These are phyloP conservation scores for Phytopythium vexans DNA, from an alignment of 352 stramenopile species.

Conservation along the genomic window DNA sequence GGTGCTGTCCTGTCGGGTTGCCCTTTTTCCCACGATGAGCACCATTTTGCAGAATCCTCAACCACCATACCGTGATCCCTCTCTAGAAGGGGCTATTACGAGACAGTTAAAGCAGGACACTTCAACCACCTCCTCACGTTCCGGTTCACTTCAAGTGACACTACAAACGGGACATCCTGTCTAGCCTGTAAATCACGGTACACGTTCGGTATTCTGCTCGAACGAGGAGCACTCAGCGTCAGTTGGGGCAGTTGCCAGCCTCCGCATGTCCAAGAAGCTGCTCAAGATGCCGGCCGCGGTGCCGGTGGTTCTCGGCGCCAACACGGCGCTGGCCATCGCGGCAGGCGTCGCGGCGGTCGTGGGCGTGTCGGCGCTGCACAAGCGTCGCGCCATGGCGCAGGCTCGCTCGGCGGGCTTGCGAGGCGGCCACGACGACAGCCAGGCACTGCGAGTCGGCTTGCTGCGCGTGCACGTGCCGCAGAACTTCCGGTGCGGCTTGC, in stretches of 20 bases:
- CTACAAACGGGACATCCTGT: not conserved
- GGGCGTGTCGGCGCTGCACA: conserved; percentile 44
- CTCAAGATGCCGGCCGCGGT: conserved; percentile 24
- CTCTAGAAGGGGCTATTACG: too few relatives aligned
- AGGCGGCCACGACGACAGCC: conserved; percentile 1
- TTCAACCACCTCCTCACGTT: too few relatives aligned
- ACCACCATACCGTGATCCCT: too few relatives aligned
- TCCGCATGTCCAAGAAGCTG: conserved; percentile 42
- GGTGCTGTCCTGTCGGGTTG: not conserved
- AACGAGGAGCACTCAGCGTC: not conserved
- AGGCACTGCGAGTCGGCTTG: conserved; percentile 36
- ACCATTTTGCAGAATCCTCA: too few relatives aligned
- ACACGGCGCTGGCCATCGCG: conserved; percentile 34
- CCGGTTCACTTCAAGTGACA: not conserved
- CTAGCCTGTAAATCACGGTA: not conserved
- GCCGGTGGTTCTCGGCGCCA: conserved; percentile 26
- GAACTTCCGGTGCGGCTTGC: conserved; percentile 39
- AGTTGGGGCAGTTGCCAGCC: not conserved
- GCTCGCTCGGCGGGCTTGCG: not conserved
- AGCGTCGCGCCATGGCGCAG: conserved; percentile 14
- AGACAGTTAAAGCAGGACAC: too few relatives aligned
- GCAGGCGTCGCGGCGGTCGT: conserved; percentile 39
- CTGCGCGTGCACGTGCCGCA: conserved; percentile 51
- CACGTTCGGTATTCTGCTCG: not conserved
- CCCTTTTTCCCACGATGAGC: not conserved